phyloP scores from a whole-genome alignment of 78 protist genomes.

The Pelomyxa schiedti region DNA sequence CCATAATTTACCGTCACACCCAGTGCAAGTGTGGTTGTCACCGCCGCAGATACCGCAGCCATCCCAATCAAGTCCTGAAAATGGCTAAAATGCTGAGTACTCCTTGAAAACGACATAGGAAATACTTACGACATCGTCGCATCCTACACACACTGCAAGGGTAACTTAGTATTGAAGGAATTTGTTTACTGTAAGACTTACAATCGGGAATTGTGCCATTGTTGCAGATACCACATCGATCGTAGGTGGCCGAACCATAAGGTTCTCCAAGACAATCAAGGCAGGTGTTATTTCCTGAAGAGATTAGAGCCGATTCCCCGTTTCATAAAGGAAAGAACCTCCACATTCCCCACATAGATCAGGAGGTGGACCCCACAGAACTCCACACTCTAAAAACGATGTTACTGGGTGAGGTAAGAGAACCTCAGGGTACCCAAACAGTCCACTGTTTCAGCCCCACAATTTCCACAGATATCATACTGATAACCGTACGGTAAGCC shows the following conservation, averaged over 20 bases:
- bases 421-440: too few species aligned
- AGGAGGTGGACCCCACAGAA: too few species aligned
- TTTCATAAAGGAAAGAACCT: too few species aligned
- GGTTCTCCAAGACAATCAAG: constrained; percentile 17
- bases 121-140: constrained; percentile 15
- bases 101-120: background rate
- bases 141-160: constrained; percentile 3
- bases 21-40: constrained; percentile 15
- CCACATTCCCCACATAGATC: too few species aligned
- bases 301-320: too few species aligned
- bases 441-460: background rate
- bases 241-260: background rate
- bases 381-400: too few species aligned
- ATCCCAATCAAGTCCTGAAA: background rate
- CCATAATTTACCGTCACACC: constrained; percentile 23
- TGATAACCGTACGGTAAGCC: background rate
- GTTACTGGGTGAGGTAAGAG: too few species aligned
- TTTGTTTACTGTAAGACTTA: constrained; percentile 7
- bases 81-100: constrained; percentile 15
- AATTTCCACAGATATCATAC: background rate
- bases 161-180: too few species aligned
- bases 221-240: constrained; percentile 36
- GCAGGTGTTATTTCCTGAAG: constrained; percentile 6
- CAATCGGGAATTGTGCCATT: background rate
- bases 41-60: constrained; percentile 47